Base-by-base conservation (phyloP, 2,329 filamentous ascomycete species). In the Colletotrichum musicola region DNA sequence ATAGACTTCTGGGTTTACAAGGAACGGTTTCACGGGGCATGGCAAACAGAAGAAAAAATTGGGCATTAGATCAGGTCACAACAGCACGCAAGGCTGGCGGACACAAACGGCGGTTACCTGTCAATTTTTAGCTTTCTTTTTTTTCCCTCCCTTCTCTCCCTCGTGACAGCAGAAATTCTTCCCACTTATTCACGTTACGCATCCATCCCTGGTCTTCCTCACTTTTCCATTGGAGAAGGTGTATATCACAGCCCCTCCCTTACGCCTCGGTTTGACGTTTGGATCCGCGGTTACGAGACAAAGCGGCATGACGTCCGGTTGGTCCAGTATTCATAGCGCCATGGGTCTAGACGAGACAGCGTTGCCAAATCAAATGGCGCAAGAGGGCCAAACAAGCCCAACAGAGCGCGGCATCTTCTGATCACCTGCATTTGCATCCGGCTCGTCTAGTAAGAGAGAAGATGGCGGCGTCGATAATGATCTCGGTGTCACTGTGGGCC, bases 71-170 rank as follows among this genome's bases (percentile, higher is more conserved):
- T 57, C 30, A 60, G 44, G 55, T 60, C 35, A 47, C 46, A 57
- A 57, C 63, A 68, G 57, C 51, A 69, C 63, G 63, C 63, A 66
- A 69, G 53, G 61, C 50, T 59, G 61, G 38, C 46, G 57, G 50
- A 30, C 56, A 54, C 66, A 46, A 64, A 57, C 46, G 60, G 65
- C 60, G 54, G 66, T 55, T 62, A 68, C 50, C 54, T 68, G 68
- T 61, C 51, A 51, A 64, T 61, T 61, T 62, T 14, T 13, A 58
- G 54, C 18, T 63, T 68, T 62, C 30, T 64, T 68, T 42, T 66
- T 53, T 35, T 35, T 35, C 30, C 30, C 10, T 10, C 30, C 10
- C 30, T 18, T 18, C n/a, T 38, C 38, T 44, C 44, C 22, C 44
- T 47, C 44, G 30, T 44, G 35, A 25, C 40, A 54, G 35, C 54